Conservation (phyloP, 257 asterid species). For the Solanum bulbocastanum region DNA sequence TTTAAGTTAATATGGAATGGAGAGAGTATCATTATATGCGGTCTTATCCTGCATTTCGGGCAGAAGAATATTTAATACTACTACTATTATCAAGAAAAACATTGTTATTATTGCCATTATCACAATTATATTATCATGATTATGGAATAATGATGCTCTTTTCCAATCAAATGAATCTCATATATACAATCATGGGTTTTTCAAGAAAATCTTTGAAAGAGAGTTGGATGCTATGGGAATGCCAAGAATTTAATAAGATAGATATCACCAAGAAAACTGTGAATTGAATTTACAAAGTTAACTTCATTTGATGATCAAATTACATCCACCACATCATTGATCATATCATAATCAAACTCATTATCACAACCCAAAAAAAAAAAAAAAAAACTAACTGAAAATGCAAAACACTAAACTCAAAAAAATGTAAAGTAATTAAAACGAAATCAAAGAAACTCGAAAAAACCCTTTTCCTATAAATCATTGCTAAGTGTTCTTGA, state of each 20-base stretch:
- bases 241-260: neutral
- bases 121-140: neutral
- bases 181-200: neutral
- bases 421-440: neutral
- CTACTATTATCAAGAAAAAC: neutral
- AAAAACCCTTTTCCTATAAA: neutral
- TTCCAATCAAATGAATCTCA: neutral
- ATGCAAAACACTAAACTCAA: neutral
- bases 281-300: constrained; percentile 13
- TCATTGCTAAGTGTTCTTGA: neutral
- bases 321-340: neutral
- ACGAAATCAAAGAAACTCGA: neutral
- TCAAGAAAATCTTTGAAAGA: neutral
- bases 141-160: neutral
- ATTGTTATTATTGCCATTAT: neutral
- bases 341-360: constrained; percentile 11
- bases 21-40: neutral
- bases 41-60: neutral
- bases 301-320: constrained; percentile 1
- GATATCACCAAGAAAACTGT: neutral
- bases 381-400: neutral
- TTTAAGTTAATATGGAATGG: too few relatives aligned
- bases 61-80: neutral
- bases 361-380: neutral
- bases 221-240: neutral